Evolutionary conservation across 1,284 basidiomycete species (phyloP).

Genomic region (Ganoderma meredithae): DNA sequence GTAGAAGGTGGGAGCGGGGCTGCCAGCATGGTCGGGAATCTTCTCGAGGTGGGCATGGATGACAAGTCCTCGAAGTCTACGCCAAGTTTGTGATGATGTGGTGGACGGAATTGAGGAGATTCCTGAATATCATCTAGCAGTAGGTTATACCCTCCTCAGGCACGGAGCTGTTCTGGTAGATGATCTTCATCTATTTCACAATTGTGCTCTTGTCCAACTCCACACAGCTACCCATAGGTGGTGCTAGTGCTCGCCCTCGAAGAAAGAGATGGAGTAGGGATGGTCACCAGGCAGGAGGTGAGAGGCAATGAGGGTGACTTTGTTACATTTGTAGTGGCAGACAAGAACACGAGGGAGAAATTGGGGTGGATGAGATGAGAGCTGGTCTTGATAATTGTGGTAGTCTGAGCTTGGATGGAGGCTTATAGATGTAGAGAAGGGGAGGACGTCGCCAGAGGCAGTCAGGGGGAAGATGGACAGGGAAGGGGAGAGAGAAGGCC

Average conservation of each 20-base stretch:
- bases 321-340: not conserved
- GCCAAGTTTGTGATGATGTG: slow-evolving; percentile 89
- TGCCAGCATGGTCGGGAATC: slow-evolving; percentile 63
- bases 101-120: slow-evolving; percentile 90
- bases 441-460: slow-evolving; percentile 11
- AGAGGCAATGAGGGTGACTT: not conserved
- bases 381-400: slow-evolving; percentile 1
- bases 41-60: slow-evolving; percentile 75
- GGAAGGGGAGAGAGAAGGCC: slow-evolving; percentile 23
- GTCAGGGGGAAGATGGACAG: slow-evolving; percentile 24
- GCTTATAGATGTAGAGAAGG: slow-evolving; percentile 17
- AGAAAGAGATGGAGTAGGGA: slow-evolving; percentile 16
- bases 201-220: slow-evolving; percentile 96
- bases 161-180: slow-evolving; percentile 94
- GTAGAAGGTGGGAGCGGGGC: slow-evolving; percentile 46
- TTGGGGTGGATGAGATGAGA: not conserved
- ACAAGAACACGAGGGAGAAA: not conserved
- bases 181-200: slow-evolving; percentile 99
- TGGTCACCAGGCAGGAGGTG: slow-evolving; percentile 4
- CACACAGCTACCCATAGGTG: slow-evolving; percentile 72
- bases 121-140: slow-evolving; percentile 85
- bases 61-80: slow-evolving; percentile 81
- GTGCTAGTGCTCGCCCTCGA: slow-evolving; percentile 15
- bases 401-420: not conserved
- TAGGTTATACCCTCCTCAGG: slow-evolving; percentile 83